These are phyloP conservation scores for Cryptococcus amylolentus DNA, from an alignment of 1,284 basidiomycete species.

Conservation along the genomic window DNA sequence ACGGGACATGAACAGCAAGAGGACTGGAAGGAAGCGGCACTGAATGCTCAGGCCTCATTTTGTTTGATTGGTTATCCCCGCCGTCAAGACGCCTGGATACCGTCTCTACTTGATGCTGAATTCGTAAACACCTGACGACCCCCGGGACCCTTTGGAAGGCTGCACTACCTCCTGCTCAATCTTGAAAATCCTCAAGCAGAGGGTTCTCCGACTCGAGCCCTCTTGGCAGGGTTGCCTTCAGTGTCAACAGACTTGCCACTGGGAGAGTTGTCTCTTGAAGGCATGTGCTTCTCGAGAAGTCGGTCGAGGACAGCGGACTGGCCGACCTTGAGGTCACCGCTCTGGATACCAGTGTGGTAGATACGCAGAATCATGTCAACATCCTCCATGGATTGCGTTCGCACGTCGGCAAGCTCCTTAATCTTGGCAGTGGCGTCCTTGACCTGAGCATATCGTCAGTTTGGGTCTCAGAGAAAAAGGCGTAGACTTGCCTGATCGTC, in stretches of 20 bases:
- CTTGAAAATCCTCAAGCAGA: slow-evolving; percentile 12
- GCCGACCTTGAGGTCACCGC: slow-evolving; percentile 78
- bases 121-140: not conserved
- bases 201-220: slow-evolving; percentile 17
- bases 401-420: slow-evolving; percentile 97
- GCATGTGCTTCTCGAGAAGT: slow-evolving; percentile 58
- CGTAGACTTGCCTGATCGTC: slow-evolving; percentile 50
- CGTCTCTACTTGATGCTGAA: not conserved
- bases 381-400: slow-evolving; percentile 98
- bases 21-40: not conserved
- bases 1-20: not conserved
- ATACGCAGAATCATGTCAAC: slow-evolving; percentile 95
- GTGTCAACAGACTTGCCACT: slow-evolving; percentile 16
- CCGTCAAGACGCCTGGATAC: not conserved
- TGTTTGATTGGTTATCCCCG: not conserved
- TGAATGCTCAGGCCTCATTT: not conserved
- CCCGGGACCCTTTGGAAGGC: not conserved
- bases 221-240: slow-evolving; percentile 28
- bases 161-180: not conserved
- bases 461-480: not conserved
- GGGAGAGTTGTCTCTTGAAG: slow-evolving; percentile 35
- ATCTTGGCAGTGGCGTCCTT: slow-evolving; percentile 99
- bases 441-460: slow-evolving; percentile 51
- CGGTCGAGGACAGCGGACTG: slow-evolving; percentile 82
- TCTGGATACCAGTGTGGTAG: slow-evolving; percentile 85